Conservation (phyloP, 805 yeast species). For the Wickerhamomyces rabaulensis region DNA sequence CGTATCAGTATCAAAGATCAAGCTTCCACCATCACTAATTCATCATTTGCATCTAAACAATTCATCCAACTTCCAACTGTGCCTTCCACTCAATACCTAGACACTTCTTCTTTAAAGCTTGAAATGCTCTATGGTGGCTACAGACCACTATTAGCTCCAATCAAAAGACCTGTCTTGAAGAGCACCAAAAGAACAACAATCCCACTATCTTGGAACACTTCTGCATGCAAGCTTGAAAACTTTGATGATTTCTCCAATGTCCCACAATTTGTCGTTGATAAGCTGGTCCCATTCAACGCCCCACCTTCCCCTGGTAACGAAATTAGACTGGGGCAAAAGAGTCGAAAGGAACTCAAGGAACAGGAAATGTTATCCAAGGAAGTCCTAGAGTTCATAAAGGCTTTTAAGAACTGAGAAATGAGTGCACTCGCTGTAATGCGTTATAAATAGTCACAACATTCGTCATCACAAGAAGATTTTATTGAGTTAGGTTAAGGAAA, state of each 20-base stretch:
- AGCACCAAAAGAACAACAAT: conserved; percentile 15
- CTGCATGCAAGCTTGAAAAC: conserved; percentile 19
- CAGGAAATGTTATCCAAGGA: conserved; percentile 16
- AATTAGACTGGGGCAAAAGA: conserved; percentile 18
- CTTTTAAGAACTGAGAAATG: conserved; percentile 12
- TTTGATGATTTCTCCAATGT: conserved; percentile 22
- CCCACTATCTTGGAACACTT: conserved; percentile 22
- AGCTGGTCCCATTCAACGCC: conserved; percentile 16
- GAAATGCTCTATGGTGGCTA: conserved; percentile 21
- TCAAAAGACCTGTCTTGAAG: conserved; percentile 17
- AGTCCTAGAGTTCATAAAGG: conserved; percentile 18
- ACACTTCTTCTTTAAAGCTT: conserved; percentile 11
- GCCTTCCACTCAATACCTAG: conserved; percentile 22
- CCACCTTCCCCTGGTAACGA: conserved; percentile 23
- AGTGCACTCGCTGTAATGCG: not conserved
- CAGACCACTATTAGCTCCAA: conserved; percentile 23
- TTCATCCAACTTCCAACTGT: conserved; percentile 15
- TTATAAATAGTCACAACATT: not conserved
- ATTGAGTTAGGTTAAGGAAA: not conserved
- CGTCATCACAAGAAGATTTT: not conserved
- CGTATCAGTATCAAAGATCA: conserved; percentile 4
- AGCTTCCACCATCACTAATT: conserved; percentile 1
- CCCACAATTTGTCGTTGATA: conserved; percentile 25
- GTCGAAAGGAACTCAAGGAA: conserved; percentile 20
- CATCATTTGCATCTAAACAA: conserved; percentile 1